Percentiles rank a stretch among this genome's conserved stretches.
phyloP scores from a whole-genome alignment of 2,329 filamentous ascomycete genomes.

The Phaeosphaeria sp. region DNA sequence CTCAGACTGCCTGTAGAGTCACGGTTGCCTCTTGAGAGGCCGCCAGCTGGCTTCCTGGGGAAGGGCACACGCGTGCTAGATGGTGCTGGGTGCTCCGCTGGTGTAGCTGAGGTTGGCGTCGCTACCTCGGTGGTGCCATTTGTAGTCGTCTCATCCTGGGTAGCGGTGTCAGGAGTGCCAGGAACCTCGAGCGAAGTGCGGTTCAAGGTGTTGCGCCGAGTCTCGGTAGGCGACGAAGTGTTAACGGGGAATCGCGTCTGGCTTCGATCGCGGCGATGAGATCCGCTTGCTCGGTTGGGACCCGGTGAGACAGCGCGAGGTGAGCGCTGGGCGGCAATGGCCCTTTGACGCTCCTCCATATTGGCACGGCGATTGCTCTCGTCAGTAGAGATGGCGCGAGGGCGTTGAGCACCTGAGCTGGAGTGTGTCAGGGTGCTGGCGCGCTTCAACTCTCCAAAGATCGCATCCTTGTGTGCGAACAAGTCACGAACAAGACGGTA shows the following conservation, averaged over 20 bases:
- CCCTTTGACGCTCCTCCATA: slow-evolving; percentile 90
- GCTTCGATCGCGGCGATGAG: slow-evolving; percentile 76
- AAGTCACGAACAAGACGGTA: slow-evolving; percentile 91
- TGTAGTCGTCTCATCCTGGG: slow-evolving; percentile 40
- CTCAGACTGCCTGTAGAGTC: slow-evolving; percentile 50
- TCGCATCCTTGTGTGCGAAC: slow-evolving; percentile 90
- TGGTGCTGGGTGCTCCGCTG: slow-evolving; percentile 39
- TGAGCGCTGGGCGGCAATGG: slow-evolving; percentile 69
- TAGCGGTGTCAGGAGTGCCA: slow-evolving; percentile 59
- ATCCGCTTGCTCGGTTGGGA: slow-evolving; percentile 54
- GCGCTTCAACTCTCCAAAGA: slow-evolving; percentile 95
- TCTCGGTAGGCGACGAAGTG: slow-evolving; percentile 60
- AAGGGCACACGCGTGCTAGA: slow-evolving; percentile 45
- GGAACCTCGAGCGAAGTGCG: slow-evolving; percentile 83
- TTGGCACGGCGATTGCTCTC: slow-evolving; percentile 93
- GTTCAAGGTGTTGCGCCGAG: slow-evolving; percentile 63
- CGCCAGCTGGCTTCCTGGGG: slow-evolving; percentile 44
- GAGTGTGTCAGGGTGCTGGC: slow-evolving; percentile 74
- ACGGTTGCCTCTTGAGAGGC: slow-evolving; percentile 43
- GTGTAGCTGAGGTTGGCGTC: slow-evolving; percentile 13
- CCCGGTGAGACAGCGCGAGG: slow-evolving; percentile 76
- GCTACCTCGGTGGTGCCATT: slow-evolving; percentile 46
- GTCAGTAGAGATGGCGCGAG: slow-evolving; percentile 89
- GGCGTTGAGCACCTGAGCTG: slow-evolving; percentile 65
- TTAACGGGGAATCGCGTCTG: slow-evolving; percentile 81